Evolutionary conservation across 2,329 filamentous ascomycete genomes (phyloP), one percentile per base, ranked within the genome.

Genomic region (Aspergillus sojae): DNA sequence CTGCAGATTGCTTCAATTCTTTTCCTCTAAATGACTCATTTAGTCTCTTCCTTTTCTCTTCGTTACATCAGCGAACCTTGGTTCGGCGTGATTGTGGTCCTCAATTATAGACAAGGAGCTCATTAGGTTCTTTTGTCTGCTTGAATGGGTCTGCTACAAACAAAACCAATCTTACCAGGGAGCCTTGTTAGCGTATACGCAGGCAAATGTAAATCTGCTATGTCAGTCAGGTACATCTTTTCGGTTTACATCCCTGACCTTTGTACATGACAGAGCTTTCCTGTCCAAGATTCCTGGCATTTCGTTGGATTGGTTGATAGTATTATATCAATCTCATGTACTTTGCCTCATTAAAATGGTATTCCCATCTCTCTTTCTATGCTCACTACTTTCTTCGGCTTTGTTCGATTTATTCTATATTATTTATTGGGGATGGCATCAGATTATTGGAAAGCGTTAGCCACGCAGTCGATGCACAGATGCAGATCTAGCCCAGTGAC

Each of bases 201-300:
- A 66, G 55, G 50, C 50, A 48, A 48, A 62, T 50, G 61, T 58
- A 30, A 60, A 48, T 52, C 45, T 54, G 52, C 28, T 57, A 61
- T 45, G 26, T 48, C 57, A 62, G 45, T 48, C 57, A 62, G 45
- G 54, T 62, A 61, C 60, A 52, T 58, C 60, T 58, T 58, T 65
- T 53, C 53, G 58, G 56, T 64, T 53, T 48, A 60, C 60, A 65
- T 63, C 69, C 69, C 63, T 71, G 68, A 65, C 43, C 68, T 58
- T 63, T 61, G 53, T 71, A 67, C 69, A 70, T 70, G 61, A 48
- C 62, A 65, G 62, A 67, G 57, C 57, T 57, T 43, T 32, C 55
- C 60, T 53, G 58, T 46, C 63, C 63, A 62, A 65, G 55, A 62
- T 58, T 57, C 58, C 39, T 63, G 60, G 46, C 54, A 53, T 65